These are phyloP conservation scores for Euptelea pleiosperma DNA, from an alignment of 164 flowering plant genomes.

Conservation along the genomic window DNA sequence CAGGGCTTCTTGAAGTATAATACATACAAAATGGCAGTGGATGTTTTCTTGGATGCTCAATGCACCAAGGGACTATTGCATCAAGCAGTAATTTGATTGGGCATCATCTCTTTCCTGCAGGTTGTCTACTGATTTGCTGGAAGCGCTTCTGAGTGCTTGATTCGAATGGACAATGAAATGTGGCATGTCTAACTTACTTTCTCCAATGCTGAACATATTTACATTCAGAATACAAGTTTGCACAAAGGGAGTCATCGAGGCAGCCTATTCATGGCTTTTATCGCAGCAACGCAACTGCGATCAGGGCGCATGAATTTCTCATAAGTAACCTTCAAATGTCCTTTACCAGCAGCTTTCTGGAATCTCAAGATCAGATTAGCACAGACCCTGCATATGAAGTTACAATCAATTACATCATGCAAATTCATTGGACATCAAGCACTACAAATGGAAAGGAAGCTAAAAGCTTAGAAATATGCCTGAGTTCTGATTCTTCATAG, in stretches of 20 bases:
- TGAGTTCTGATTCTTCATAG: slow-evolving; percentile 60
- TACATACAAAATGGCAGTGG: no score
- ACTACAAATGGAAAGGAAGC: not conserved
- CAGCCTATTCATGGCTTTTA: slow-evolving; percentile 51
- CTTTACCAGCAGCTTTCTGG: slow-evolving; percentile 48
- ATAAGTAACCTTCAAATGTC: slow-evolving; percentile 54
- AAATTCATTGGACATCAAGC: not conserved
- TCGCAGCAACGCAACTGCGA: slow-evolving; percentile 46
- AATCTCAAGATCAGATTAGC: slow-evolving; percentile 64
- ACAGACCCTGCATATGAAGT: slow-evolving; percentile 43
- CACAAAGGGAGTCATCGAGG: slow-evolving; percentile 42
- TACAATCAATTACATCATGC: not conserved
- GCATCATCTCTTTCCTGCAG: no score
- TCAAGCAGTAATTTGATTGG: no score
- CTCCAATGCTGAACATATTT: no score
- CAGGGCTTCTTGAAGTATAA: no score
- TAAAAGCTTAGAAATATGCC: slow-evolving; percentile 28
- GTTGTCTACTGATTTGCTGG: no score
- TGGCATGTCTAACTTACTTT: no score
- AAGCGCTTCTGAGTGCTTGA: no score
- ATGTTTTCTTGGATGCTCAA: no score
- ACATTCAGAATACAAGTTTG: no score
- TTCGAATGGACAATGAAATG: no score
- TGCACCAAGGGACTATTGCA: no score
- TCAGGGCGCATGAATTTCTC: slow-evolving; percentile 53